These are phyloP conservation scores for Leccinum variabile DNA, from an alignment of 1,284 basidiomycete species.

Conservation along the genomic window DNA sequence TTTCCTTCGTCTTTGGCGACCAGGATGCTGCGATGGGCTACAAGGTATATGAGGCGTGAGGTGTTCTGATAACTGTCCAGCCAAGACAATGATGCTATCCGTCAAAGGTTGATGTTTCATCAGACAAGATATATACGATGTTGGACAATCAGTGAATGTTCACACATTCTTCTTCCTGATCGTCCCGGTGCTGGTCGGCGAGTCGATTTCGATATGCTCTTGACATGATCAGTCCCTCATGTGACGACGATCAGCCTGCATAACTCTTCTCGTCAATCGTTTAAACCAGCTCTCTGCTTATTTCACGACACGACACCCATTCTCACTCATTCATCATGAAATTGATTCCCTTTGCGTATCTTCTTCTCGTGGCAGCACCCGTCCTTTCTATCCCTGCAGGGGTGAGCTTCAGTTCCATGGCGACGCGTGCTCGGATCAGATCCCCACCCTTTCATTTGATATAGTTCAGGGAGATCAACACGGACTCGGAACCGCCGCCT, in stretches of 20 bases:
- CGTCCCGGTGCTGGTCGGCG: background rate
- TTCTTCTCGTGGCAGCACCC: background rate
- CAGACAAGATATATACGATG: background rate
- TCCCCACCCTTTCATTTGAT: too few relatives aligned
- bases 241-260: background rate
- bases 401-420: too few relatives aligned
- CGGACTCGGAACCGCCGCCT: background rate
- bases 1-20: too few relatives aligned
- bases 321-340: too few relatives aligned
- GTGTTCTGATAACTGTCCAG: too few relatives aligned
- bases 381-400: background rate
- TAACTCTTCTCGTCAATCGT: background rate
- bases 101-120: background rate
- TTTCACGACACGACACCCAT: background rate
- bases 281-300: background rate
- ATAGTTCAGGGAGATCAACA: background rate
- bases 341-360: background rate
- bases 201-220: background rate
- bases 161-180: background rate
- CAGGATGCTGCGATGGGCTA: too few relatives aligned
- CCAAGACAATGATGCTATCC: too few relatives aligned
- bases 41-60: too few relatives aligned
- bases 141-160: background rate
- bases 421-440: too few relatives aligned
- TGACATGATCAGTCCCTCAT: background rate